phyloP scores from a whole-genome alignment of 148 eudicot species.

The Fallopia convolvulus region DNA sequence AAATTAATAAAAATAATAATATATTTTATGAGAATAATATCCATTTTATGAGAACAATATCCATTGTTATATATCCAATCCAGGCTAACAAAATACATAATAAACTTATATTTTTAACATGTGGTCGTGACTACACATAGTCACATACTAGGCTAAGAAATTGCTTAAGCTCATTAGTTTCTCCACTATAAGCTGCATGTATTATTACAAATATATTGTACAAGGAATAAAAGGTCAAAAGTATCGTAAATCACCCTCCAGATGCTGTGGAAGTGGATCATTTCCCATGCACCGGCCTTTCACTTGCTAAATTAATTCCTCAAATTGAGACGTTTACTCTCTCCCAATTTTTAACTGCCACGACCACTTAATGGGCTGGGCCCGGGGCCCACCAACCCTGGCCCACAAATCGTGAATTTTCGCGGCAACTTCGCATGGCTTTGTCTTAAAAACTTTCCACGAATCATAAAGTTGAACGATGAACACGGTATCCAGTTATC shows the following conservation, averaged over 20 bases:
- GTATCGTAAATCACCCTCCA: not conserved
- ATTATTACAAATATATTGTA: not conserved
- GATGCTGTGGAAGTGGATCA: not conserved
- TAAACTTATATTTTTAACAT: too few relatives aligned
- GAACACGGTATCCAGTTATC: not conserved
- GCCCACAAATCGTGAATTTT: not conserved
- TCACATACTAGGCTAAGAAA: too few relatives aligned
- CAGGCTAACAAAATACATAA: too few relatives aligned
- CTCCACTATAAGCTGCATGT: too few relatives aligned
- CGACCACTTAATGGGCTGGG: not conserved
- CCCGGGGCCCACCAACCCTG: not conserved
- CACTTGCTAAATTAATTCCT: not conserved
- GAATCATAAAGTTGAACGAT: not conserved
- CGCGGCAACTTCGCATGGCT: not conserved
- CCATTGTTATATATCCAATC: too few relatives aligned
- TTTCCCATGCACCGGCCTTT: conserved; percentile 6
- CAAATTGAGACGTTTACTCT: not conserved
- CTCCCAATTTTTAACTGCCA: not conserved
- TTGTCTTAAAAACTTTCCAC: not conserved
- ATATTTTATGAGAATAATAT: too few relatives aligned
- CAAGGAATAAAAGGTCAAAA: not conserved
- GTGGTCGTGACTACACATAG: too few relatives aligned
- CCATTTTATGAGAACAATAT: too few relatives aligned
- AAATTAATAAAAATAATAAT: too few relatives aligned
- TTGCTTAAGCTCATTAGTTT: too few relatives aligned